Evolutionary conservation across 768 basidiomycete species (phyloP).

Genomic region (Collybiopsis confluens): DNA sequence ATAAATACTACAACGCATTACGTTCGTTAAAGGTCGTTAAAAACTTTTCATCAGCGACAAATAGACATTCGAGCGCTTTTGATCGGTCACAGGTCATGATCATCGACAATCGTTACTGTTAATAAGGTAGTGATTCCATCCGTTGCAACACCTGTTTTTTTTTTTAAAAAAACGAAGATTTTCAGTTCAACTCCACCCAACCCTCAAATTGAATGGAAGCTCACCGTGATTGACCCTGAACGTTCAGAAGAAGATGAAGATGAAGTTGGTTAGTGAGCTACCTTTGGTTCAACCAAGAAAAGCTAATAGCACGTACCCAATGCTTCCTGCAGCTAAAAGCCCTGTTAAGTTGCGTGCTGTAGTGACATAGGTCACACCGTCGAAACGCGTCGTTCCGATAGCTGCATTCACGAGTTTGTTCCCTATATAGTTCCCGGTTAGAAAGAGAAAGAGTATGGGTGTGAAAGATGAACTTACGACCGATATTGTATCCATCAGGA

Average conservation of each 20-base stretch:
- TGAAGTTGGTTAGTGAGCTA: neutral
- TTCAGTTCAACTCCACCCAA: neutral
- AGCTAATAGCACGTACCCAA: conserved; percentile 28
- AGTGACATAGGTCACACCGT: conserved; percentile 44
- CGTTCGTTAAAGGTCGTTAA: too few relatives aligned
- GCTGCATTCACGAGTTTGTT: conserved; percentile 31
- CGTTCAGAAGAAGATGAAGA: neutral
- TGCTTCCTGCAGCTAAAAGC: conserved; percentile 46
- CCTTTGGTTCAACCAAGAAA: neutral
- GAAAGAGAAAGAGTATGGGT: neutral
- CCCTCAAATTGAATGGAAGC: neutral
- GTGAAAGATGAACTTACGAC: neutral
- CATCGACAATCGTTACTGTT: conserved; percentile 4
- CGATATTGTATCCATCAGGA: conserved; percentile 32
- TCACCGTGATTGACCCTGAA: conserved; percentile 7
- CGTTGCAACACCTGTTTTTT: conserved; percentile 1
- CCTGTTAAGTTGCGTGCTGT: conserved; percentile 44
- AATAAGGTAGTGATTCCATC: conserved; percentile 6
- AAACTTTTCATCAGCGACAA: too few relatives aligned
- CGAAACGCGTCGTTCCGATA: conserved; percentile 31
- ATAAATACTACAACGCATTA: too few relatives aligned
- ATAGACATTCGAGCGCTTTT: too few relatives aligned
- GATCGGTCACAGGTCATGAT: too few relatives aligned
- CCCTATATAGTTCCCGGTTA: neutral
- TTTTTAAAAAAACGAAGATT: neutral